These are phyloP conservation scores for Kodamaea kakaduensis DNA, from an alignment of 805 yeast genomes.

Conservation along the genomic window DNA sequence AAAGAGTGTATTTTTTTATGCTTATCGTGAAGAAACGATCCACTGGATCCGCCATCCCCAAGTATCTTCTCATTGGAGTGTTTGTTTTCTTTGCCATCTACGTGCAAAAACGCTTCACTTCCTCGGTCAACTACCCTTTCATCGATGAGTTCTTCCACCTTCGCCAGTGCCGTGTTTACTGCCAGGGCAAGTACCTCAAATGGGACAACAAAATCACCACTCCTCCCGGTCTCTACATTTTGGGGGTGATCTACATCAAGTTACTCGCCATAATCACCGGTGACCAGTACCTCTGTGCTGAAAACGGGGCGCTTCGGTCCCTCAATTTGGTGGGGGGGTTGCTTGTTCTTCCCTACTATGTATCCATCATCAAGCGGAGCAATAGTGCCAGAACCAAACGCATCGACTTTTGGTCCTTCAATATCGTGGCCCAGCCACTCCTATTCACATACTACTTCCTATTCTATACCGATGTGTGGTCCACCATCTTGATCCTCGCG, in stretches of 20 bases:
- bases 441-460: slow-evolving; percentile 68
- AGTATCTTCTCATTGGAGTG: slow-evolving; percentile 1
- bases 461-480: slow-evolving; percentile 94
- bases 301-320: slow-evolving; percentile 26
- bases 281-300: slow-evolving; percentile 16
- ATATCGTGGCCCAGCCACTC: slow-evolving; percentile 56
- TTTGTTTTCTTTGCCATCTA: not conserved
- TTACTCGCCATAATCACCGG: slow-evolving; percentile 39
- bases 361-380: slow-evolving; percentile 21
- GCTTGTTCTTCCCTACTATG: slow-evolving; percentile 46
- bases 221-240: slow-evolving; percentile 83
- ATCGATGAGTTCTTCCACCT: slow-evolving; percentile 86
- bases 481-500: slow-evolving; percentile 62
- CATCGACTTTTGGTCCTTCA: slow-evolving; percentile 24
- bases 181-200: slow-evolving; percentile 51
- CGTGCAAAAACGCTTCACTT: slow-evolving; percentile 8
- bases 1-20: too few species aligned
- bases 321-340: slow-evolving; percentile 68
- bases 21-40: too few species aligned
- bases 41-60: not conserved
- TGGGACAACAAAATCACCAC: slow-evolving; percentile 95
- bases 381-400: slow-evolving; percentile 6
- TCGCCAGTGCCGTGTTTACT: slow-evolving; percentile 68
- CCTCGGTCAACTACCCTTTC: slow-evolving; percentile 27
- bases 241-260: slow-evolving; percentile 39